Evolutionary conservation across 116 monocot species (phyloP), one percentile per base, ranked within the genome.

Genomic region (Posidonia oceanica): DNA sequence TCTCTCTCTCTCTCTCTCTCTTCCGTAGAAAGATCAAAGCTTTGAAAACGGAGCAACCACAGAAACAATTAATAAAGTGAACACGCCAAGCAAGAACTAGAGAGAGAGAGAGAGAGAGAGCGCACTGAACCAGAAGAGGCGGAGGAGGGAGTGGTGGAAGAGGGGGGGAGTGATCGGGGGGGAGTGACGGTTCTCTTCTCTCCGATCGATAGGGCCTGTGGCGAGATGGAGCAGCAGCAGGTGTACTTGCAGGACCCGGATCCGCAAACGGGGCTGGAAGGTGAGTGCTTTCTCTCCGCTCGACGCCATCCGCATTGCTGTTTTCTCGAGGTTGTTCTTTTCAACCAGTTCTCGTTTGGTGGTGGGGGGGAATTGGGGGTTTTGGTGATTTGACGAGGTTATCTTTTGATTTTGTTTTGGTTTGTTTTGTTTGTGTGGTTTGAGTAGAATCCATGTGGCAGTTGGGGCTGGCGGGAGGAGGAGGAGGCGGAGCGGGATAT

Each of bases 361-460:
- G 58, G 60, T 71, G 18, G 57, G 55, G 57, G 29, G 39, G 6
- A 57, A 44, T 59, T 51, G 72, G 66, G 66, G 66, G 54, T 51
- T 67, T 71, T 22, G 22, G 70, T 51, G 36, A 62, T 37, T 37
- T 10, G 16, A 66, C 10, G 53, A 56, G 10, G 23, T 13, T 22
- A 68, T 20, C 7, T 38, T 58, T n/a, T 42, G 22, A 38, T 13
- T 65, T 64, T 65, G 11, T 39, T 52, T 23, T 54, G 14, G 39
- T 42, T 42, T 52, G 61, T 13, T 68, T 66, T 55, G 12, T 54
- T 71, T 61, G 42, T 54, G 48, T 61, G 11, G 36, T 74, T 15
- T 68, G 63, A 66, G 64, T 66, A 97, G 97, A 84, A 48, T 69
- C 93, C 52, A 84, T 92, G 81, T 82, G 89, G 93, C 78, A 73